Evolutionary conservation across 2,329 filamentous ascomycete genomes (phyloP).

Genomic region (Beauveria bassiana): DNA sequence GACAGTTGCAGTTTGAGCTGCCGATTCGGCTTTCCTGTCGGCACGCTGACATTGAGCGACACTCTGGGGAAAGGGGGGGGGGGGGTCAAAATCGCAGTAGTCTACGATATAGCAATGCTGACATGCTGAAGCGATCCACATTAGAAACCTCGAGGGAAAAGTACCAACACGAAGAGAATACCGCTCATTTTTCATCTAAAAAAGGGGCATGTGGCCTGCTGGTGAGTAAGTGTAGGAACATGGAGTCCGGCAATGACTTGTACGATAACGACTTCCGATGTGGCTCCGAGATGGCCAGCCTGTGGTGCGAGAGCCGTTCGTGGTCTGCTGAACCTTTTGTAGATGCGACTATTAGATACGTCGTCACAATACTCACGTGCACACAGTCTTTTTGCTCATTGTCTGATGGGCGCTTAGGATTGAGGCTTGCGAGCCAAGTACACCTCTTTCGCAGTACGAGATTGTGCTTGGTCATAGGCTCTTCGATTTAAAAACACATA

Average conservation of each 20-base stretch:
- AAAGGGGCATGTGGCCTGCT: not conserved
- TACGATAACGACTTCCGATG: not conserved
- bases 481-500: no score
- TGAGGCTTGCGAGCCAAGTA: no score
- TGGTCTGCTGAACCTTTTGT: no score
- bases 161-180: not conserved
- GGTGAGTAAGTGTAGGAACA: not conserved
- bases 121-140: no score
- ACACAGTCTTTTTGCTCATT: not conserved
- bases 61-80: not conserved
- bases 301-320: not conserved
- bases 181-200: not conserved
- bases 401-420: no score
- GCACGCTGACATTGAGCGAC: not conserved
- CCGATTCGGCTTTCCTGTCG: not conserved
- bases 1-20: not conserved
- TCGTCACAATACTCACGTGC: not conserved
- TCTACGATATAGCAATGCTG: no score
- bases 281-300: not conserved
- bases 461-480: no score
- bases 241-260: not conserved
- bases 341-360: no score
- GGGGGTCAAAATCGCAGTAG: no score
- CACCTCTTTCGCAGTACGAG: no score
- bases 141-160: no score